Base-by-base conservation (phyloP, 495 filamentous ascomycete genomes). In the Poronia punctata region DNA sequence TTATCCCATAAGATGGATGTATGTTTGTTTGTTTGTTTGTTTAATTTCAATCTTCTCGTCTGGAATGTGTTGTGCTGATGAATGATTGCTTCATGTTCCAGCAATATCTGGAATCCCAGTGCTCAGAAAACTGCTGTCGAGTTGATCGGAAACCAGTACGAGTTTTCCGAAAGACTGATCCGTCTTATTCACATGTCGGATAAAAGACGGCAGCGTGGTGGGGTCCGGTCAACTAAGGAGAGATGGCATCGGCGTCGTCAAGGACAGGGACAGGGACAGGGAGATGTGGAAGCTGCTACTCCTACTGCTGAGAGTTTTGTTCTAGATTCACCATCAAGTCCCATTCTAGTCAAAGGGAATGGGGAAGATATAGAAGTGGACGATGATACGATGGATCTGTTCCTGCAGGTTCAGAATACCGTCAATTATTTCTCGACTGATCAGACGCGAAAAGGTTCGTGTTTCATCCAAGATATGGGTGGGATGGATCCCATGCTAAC, bases 101-200 rank as follows among this genome's bases (percentile, higher is more conserved):
- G 79, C 39, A 83, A 87, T 48, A 72, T 88, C n/a, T 89, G 82
- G 81, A 61, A 70, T 33, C 83, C 83, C 7, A 74, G 79, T 45
- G 53, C 63, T 20, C 82, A 88, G 45, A 66, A 59, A 24, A 64
- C 72, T 0, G 51, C 68, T 1, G 70, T 87, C 23, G 65, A 60
- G 34, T 34, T 57, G 9, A 57, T 83, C 21, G 68, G 76, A 14
- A 56, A 63, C 15, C 62, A 72, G 26, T 89, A 86, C 52, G 75
- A 74, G 15, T 78, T 88, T 38, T 85, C 83, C 0, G 75, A 76
- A 10, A 71, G 84, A 45, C 61, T 87, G 16, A 67, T 78, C 25
- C 78, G 72, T 10, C 59, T 86, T 52, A 83, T 87, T 76, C 45
- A 31, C 14, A 9, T 34, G 20, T 32, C 43, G 35, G 6, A 18